phyloP scores from a whole-genome alignment of 345 rosid species.

The Dovyalis caffra region DNA sequence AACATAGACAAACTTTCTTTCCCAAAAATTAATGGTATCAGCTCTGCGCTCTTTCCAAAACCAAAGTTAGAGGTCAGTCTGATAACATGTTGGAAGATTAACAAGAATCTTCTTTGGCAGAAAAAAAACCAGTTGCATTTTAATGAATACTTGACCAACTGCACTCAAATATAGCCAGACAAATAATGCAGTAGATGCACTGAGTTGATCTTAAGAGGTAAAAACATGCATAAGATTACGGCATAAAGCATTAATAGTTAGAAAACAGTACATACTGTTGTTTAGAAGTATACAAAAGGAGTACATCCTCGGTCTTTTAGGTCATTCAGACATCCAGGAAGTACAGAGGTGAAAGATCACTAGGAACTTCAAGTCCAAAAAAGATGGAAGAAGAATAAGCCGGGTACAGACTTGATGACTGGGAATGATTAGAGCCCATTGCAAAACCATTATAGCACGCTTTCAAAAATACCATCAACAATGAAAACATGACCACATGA shows the following conservation, averaged over 20 bases:
- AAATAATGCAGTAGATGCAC: background rate
- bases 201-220: background rate
- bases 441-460: slow-evolving; percentile 7
- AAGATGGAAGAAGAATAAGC: background rate
- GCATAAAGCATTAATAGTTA: background rate
- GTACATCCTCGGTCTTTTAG: slow-evolving; percentile 15
- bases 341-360: slow-evolving; percentile 8
- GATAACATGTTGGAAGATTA: background rate
- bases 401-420: slow-evolving; percentile 13
- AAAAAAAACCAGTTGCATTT: background rate
- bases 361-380: slow-evolving; percentile 9
- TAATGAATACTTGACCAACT: background rate
- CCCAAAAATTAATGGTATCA: background rate
- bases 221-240: background rate
- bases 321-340: slow-evolving; percentile 14
- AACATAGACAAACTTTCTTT: background rate
- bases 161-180: background rate
- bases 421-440: slow-evolving; percentile 7
- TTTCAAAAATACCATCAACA: slow-evolving; percentile 13
- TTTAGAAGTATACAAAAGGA: slow-evolving; percentile 12
- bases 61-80: background rate
- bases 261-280: slow-evolving; percentile 9
- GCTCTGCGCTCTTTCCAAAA: background rate
- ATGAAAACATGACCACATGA: background rate
- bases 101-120: background rate